Evolutionary conservation across 2,329 filamentous ascomycete species (phyloP).

Genomic region (Sporothrix sp.): DNA sequence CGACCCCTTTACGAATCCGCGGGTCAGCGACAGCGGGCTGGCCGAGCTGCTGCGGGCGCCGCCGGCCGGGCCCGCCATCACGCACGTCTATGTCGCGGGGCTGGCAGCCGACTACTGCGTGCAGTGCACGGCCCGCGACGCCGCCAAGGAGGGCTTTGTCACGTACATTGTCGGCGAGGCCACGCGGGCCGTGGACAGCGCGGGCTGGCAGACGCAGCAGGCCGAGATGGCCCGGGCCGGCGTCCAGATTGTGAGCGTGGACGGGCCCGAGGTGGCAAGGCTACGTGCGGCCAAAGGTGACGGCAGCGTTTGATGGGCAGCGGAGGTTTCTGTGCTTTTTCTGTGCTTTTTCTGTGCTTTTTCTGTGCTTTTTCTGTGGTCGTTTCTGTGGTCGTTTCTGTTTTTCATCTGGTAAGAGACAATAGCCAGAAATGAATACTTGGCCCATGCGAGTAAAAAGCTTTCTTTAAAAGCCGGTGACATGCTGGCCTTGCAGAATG

Average conservation of each 20-base stretch:
- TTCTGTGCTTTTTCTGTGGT: too few relatives aligned
- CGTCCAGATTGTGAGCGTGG: slow-evolving; percentile 50
- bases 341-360: too few relatives aligned
- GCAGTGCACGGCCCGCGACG: slow-evolving; percentile 68
- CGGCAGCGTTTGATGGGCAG: too few relatives aligned
- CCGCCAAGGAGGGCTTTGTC: slow-evolving; percentile 62
- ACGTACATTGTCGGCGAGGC: slow-evolving; percentile 72
- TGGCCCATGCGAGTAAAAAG: not conserved
- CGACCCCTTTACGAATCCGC: slow-evolving; percentile 60
- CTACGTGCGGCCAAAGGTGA: slow-evolving; percentile 23
- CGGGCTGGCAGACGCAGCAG: slow-evolving; percentile 45
- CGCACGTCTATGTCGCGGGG: slow-evolving; percentile 77
- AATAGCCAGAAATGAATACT: too few relatives aligned
- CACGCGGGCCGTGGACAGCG: slow-evolving; percentile 60
- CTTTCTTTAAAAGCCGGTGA: too few relatives aligned
- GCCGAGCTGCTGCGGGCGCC: slow-evolving; percentile 43
- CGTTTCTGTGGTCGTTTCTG: too few relatives aligned
- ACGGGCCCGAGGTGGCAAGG: slow-evolving; percentile 45
- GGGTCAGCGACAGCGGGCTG: slow-evolving; percentile 54
- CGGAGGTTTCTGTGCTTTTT: too few relatives aligned
- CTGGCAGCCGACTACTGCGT: slow-evolving; percentile 89
- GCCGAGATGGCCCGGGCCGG: slow-evolving; percentile 47
- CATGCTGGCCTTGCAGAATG: too few relatives aligned
- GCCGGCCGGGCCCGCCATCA: slow-evolving; percentile 34
- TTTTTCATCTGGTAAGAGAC: too few relatives aligned